Evolutionary conservation across 2,329 filamentous ascomycete genomes (phyloP), one percentile per base, ranked within the genome.

Genomic region (Colletotrichum liriopes): DNA sequence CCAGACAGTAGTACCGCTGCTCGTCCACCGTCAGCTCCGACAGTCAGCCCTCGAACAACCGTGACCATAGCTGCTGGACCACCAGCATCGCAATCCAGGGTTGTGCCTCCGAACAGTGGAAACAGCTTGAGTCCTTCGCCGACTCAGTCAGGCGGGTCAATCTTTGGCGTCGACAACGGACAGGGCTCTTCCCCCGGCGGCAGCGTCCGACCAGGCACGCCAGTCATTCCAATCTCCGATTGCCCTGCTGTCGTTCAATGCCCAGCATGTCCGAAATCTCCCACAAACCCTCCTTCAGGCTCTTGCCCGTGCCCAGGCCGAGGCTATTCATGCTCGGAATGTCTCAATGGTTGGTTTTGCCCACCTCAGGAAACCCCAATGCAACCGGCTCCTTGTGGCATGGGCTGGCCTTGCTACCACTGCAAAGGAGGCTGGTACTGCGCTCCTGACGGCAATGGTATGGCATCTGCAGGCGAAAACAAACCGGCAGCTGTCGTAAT

Each of bases 371-470:
- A 81, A 67, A 80, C 79, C 3, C 78, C 78, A n/a, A 75, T 78
- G 32, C 77, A 78, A 43, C 72, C 61, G 8, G 77, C 75, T 3
- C 75, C 78, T 2, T 80, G 79, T 51, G 79, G 78, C 0, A 69
- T 77, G 49, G 79, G 79, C 7, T 81, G 79, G 79, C 78, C 78
- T 29, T 81, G 79, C 32, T 77, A 77, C 47, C 78, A 81, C 51
- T 80, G 79, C 59, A 63, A 71, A 41, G 75, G 76, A 4, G 79
- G 79, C 16, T 80, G 74, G 68, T 81, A 79, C 54, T 81, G 78
- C 49, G 74, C 73, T 49, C 63, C 75, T 18, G 61, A 60, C 20
- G 55, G 62, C 8, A 64, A 35, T 4, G 66, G 67, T 7, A 32
- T 29, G 20, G n/a, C 37, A 23, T 41, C 60, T 1, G 63, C 70